Evolutionary conservation across 1,284 basidiomycete species (phyloP), one percentile per base, ranked within the genome.

Genomic region (Anthracocystis setariae): DNA sequence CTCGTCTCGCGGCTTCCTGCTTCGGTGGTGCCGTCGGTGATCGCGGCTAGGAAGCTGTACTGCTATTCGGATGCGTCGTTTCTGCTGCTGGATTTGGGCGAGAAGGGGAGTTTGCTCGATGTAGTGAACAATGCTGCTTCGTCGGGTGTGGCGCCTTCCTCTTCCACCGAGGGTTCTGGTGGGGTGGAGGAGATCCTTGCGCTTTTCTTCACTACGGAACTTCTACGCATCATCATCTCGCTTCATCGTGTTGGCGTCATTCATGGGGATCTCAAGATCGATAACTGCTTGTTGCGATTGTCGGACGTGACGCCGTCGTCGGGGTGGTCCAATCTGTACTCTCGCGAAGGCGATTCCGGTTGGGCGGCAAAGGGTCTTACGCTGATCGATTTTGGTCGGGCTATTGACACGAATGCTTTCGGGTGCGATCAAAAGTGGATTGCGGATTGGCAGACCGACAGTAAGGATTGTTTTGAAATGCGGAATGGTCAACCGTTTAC

Each of bases 201-300:
- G 50, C 88, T 96, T 82, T 99, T 98, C 87, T 98, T 98, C 87
- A 87, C 90, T 27, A 88, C 94, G 76, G 95, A 98, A 83, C 88
- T 98, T 18, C 84, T 98, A 49, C 90, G 90, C 20, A 85, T 92
- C 12, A 84, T 98, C 46, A 92, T 96, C 79, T 89, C 87, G 21
- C 87, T 98, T 82, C 96, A 98, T 83, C 66, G 83, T 9, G 86
- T 87, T 0, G 91, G 91, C 17, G 91, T 98, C 84, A 91, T 99
- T 73, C 96, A 99, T 78, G 95, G 96, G 40, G 96, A 99, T 85
- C 87, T 99, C 76, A 99, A 99, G 87, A 97, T 98, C 81, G 96
- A 99, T 85, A 99, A 99, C 84, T 97, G 94, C 82, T 87, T 99
- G 13, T 86, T 98, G 8, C 89, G 96, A 4, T 86, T 98, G 25